Evolutionary conservation across 2,329 filamentous ascomycete species (phyloP), one percentile per base, ranked within the genome.

Genomic region (Ophidiomyces ophidiicola): DNA sequence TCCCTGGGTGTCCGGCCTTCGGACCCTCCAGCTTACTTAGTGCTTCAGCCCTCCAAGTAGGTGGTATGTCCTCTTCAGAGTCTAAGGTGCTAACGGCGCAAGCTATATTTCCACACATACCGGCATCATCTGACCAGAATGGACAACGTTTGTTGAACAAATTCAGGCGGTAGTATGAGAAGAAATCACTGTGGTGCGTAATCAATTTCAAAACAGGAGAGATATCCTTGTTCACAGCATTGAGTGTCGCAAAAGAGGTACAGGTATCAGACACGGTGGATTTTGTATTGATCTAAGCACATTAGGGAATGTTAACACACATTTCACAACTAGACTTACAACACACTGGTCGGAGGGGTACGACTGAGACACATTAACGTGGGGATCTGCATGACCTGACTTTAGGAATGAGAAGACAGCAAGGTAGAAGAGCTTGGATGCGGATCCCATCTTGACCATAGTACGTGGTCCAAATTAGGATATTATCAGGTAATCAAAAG

Each of bases 21-120:
- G 88, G 88, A 0, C 90, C 90, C 56, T 93, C 80, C 3, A 98
- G 69, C 63, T 93, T 94, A 50, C 87, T 85, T 32, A 98, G 70
- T 62, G 94, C 84, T 58, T 86, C 82, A 12, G 87, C 82, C 31
- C 88, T 78, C 90, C 90, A 98, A 45, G 92, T 80, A 48, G 74
- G 68, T 6, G 90, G 90, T 39, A 98, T 86, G 48, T 96, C 88
- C 46, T 92, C 82, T 61, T 98, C 88, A 48, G 92, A 87, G 39
- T 96, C 88, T 44, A 96, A 71, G 1, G 88, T 96, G 56, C 90
- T 86, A 12, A 98, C 90, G 7, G 88, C 83, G 58, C 90, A 98
- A 14, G 87, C 90, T 51, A 93, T 86, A 63, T 98, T 98, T 48
- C 87, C 90, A 62, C 90, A 98, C 72, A 94, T 83, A 59, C 84